Evolutionary conservation across 257 asterid species (phyloP), one percentile per base, ranked within the genome.

Genomic region (Lantana camara): DNA sequence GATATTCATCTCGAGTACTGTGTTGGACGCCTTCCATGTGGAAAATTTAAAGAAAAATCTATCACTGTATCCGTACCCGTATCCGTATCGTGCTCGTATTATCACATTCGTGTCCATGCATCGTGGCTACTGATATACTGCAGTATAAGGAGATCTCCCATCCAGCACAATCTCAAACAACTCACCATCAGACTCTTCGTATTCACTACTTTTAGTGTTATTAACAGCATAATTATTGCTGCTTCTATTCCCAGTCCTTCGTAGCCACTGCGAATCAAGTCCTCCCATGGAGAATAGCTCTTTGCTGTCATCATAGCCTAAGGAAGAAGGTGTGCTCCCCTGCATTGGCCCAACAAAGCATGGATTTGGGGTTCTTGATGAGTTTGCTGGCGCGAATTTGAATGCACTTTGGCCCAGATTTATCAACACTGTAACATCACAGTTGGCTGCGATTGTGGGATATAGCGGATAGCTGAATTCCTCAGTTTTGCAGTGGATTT

Each of bases 261-360:
- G 82, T 4, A 79, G 71, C 89, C 97, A 89, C 29, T 74, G 85
- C 0, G 93, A 69, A 63, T 93, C 98, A 24, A 93, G 85, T 72
- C 98, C 79, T 21, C 97, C 97, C 95, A 93, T 93, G 1, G 98
- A 93, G 75, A 93, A 93, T 70, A 93, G 96, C 68, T 93, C 98
- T 62, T 58, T 82, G 69, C 98, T 93, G 20, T 93, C 98, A 0
- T 91, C 98, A 16, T 77, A 80, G 4, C 94, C 90, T 5, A 89
- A 23, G 37, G 79, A 60, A 0, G 79, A 60, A 0, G 96, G 83
- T 11, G 97, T 82, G 41, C 59, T 73, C 42, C 60, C 67, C n/a
- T n/a, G n/a, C 41, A 77, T 24, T 4, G 89, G 84, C 17, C 95
- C 87, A 19, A 77, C 44, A 41, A 92, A 89, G 79, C 98, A 89